Evolutionary conservation across 306 rosid species (phyloP).

Genomic region (Styphnolobium japonicum): DNA sequence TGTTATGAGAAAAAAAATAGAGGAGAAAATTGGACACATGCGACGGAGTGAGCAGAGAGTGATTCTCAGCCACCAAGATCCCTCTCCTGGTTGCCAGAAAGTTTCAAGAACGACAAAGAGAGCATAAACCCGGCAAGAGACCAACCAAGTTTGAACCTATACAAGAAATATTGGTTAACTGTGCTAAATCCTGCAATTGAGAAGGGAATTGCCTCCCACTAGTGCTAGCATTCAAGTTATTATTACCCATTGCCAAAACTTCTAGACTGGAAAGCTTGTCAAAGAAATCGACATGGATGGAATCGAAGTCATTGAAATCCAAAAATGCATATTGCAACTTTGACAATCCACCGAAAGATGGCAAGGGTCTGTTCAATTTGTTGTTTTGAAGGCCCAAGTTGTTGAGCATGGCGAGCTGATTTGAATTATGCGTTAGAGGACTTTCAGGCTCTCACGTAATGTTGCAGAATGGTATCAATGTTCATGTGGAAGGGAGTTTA

Average conservation of each 20-base stretch:
- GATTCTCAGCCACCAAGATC: too few relatives aligned
- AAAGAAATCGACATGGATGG: constrained; percentile 78
- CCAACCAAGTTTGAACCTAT: constrained; percentile 69
- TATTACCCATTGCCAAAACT: constrained; percentile 69
- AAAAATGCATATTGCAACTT: constrained; percentile 48
- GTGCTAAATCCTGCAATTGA: constrained; percentile 41
- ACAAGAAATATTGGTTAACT: constrained; percentile 67
- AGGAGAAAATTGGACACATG: too few relatives aligned
- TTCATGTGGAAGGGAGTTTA: too few relatives aligned
- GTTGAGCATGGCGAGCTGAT: constrained; percentile 56
- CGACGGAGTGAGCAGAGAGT: too few relatives aligned
- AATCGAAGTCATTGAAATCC: constrained; percentile 66
- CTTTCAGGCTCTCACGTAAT: too few relatives aligned
- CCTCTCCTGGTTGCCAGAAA: constrained; percentile 69
- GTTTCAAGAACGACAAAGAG: constrained; percentile 58
- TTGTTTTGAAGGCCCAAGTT: constrained; percentile 84
- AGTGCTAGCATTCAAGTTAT: constrained; percentile 46
- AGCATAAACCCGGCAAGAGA: constrained; percentile 61
- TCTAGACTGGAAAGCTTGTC: constrained; percentile 53
- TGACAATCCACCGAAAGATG: constrained; percentile 58
- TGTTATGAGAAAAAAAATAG: too few relatives aligned
- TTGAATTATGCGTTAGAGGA: constrained; percentile 62
- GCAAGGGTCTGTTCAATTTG: constrained; percentile 57
- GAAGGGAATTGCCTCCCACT: constrained; percentile 82
- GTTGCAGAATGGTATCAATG: too few relatives aligned